Conservation (phyloP, 352 stramenopile genomes). For the Phytophthora hybrid region DNA sequence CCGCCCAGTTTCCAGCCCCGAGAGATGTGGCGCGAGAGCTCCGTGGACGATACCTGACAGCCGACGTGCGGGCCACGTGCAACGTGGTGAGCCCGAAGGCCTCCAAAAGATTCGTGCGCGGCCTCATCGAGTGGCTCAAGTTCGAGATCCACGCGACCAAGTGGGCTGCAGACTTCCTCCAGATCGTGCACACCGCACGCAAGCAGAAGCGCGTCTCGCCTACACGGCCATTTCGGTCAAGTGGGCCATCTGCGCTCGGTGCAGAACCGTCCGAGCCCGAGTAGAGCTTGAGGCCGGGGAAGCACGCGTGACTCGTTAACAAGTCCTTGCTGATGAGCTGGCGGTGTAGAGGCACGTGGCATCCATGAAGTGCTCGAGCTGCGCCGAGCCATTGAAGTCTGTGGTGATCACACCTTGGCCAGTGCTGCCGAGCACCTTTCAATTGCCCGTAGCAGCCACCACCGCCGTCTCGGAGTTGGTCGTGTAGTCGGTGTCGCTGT, state of each 20-base stretch:
- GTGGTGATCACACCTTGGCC: slow-evolving; percentile 29
- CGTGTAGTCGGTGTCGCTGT: slow-evolving; percentile 23
- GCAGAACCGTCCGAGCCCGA: slow-evolving; percentile 35
- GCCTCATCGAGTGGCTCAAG: slow-evolving; percentile 56
- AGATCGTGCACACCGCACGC: no score
- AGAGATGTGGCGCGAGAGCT: slow-evolving; percentile 41
- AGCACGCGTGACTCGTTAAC: slow-evolving; percentile 32
- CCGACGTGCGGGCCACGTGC: slow-evolving; percentile 59
- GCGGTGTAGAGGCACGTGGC: slow-evolving; percentile 15
- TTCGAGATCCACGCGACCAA: slow-evolving; percentile 86
- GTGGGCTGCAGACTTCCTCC: slow-evolving; percentile 83
- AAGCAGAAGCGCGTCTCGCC: slow-evolving; percentile 38
- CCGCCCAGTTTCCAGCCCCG: slow-evolving; percentile 9
- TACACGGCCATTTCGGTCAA: slow-evolving; percentile 59
- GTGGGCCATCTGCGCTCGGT: slow-evolving; percentile 73
- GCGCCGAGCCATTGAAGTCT: slow-evolving; percentile 26
- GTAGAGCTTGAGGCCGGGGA: slow-evolving; percentile 33
- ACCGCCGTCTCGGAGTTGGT: slow-evolving; percentile 28
- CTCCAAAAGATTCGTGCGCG: slow-evolving; percentile 44
- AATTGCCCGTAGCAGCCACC: slow-evolving; percentile 21
- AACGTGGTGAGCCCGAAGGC: slow-evolving; percentile 33
- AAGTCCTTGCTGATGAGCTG: slow-evolving; percentile 28
- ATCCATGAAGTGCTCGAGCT: slow-evolving; percentile 32
- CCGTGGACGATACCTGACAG: slow-evolving; percentile 45
- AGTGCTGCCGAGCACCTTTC: slow-evolving; percentile 19